phyloP scores from a whole-genome alignment of 2,329 filamentous ascomycete species.

The Stemphylium vesicarium region DNA sequence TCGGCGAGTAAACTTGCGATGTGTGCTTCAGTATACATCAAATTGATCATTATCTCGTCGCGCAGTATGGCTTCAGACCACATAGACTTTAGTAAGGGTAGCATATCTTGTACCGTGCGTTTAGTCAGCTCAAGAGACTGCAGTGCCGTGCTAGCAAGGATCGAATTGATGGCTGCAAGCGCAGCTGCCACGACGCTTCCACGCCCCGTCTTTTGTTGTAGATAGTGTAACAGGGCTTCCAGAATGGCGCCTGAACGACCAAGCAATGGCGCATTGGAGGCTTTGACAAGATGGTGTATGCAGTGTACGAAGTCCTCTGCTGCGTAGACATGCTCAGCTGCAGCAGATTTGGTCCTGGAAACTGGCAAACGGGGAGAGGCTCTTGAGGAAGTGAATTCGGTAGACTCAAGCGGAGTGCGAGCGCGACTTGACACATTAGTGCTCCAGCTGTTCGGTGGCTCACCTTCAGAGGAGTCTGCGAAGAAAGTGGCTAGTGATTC shows the following conservation, averaged over 20 bases:
- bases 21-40: slow-evolving; percentile 65
- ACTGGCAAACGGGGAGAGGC: slow-evolving; percentile 33
- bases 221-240: slow-evolving; percentile 63
- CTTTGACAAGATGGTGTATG: slow-evolving; percentile 67
- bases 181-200: slow-evolving; percentile 73
- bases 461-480: slow-evolving; percentile 27
- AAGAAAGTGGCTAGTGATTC: slow-evolving; percentile 59
- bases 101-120: slow-evolving; percentile 63
- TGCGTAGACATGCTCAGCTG: slow-evolving; percentile 32
- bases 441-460: slow-evolving; percentile 36
- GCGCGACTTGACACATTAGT: slow-evolving; percentile 38
- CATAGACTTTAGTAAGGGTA: slow-evolving; percentile 75
- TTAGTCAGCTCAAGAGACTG: slow-evolving; percentile 71
- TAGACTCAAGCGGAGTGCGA: slow-evolving; percentile 40
- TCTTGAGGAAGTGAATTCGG: slow-evolving; percentile 32
- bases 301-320: slow-evolving; percentile 62
- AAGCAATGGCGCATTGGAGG: slow-evolving; percentile 71
- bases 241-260: slow-evolving; percentile 64
- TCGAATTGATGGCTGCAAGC: slow-evolving; percentile 75
- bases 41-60: slow-evolving; percentile 75
- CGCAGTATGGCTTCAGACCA: slow-evolving; percentile 72
- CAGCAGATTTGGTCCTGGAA: slow-evolving; percentile 22
- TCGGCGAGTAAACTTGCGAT: slow-evolving; percentile 43
- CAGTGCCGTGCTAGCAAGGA: slow-evolving; percentile 70
- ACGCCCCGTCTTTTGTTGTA: slow-evolving; percentile 67